phyloP scores from a whole-genome alignment of 371 early-diverging fungal genomes.

The Chytridium lagenaria region DNA sequence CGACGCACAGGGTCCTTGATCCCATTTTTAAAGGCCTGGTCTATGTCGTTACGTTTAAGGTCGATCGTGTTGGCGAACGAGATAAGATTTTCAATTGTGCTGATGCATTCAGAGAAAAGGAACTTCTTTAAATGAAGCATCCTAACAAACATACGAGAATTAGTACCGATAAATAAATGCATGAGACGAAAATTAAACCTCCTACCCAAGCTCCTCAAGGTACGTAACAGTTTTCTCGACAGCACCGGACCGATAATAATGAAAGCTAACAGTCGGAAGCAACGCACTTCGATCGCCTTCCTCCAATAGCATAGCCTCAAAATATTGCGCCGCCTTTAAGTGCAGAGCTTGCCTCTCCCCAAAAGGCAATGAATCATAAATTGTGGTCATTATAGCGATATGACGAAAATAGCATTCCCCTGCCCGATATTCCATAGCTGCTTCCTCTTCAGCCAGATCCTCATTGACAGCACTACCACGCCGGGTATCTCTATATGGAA shows the following conservation, averaged over 20 bases:
- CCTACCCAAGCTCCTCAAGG: constrained; percentile 15
- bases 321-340: constrained; percentile 10
- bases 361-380: constrained; percentile 19
- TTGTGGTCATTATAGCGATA: constrained; percentile 14
- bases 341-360: neutral
- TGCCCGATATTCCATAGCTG: no score
- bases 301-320: constrained; percentile 5
- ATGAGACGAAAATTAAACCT: neutral
- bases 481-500: neutral
- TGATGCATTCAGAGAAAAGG: constrained; percentile 14
- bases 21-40: neutral
- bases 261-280: constrained; percentile 13
- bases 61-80: neutral
- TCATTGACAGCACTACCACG: neutral
- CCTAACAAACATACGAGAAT: neutral
- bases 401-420: constrained; percentile 20
- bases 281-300: neutral
- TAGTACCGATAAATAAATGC: neutral
- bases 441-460: neutral
- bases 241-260: constrained; percentile 1
- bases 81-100: constrained; percentile 1
- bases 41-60: neutral
- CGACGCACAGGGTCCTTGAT: neutral
- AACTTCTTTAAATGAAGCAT: constrained; percentile 12
- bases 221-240: constrained; percentile 2